Conservation (phyloP, 2,329 filamentous ascomycete genomes). For the Lecanosticta acicola region DNA sequence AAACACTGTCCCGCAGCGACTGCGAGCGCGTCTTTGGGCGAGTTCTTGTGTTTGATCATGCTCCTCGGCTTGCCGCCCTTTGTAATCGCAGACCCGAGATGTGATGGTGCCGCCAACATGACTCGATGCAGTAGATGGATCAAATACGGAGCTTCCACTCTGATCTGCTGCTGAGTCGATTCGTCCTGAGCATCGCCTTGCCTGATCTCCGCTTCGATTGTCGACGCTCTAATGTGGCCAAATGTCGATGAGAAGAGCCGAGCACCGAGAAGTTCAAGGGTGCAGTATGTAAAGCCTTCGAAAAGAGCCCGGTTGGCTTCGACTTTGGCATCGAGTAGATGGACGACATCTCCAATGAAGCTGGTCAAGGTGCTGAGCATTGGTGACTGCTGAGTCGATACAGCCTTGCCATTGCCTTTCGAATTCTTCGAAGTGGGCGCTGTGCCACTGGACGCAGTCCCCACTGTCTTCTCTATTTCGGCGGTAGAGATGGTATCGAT, state of each 20-base stretch:
- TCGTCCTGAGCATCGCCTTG: conserved; percentile 11
- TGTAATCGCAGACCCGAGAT: conserved; percentile 24
- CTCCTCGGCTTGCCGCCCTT: conserved; percentile 23
- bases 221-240: conserved; percentile 22
- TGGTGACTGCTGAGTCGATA: conserved; percentile 20
- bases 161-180: conserved; percentile 20
- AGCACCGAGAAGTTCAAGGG: conserved; percentile 37
- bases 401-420: conserved; percentile 17
- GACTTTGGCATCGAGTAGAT: conserved; percentile 33
- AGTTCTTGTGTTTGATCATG: conserved; percentile 23
- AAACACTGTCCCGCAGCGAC: conserved; percentile 39
- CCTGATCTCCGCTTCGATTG: conserved; percentile 24
- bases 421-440: conserved; percentile 15
- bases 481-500: conserved; percentile 18
- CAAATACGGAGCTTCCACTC: conserved; percentile 39
- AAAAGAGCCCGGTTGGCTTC: conserved; percentile 37
- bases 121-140: conserved; percentile 38
- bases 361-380: conserved; percentile 26
- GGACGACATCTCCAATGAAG: conserved; percentile 35
- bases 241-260: conserved; percentile 38
- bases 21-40: conserved; percentile 32
- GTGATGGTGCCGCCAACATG: conserved; percentile 35
- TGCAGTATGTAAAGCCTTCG: conserved; percentile 39
- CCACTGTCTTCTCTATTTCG: conserved; percentile 18
- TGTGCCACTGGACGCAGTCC: background rate